Base-by-base conservation (phyloP, 495 filamentous ascomycete genomes). In the Podospora fimiseda region DNA sequence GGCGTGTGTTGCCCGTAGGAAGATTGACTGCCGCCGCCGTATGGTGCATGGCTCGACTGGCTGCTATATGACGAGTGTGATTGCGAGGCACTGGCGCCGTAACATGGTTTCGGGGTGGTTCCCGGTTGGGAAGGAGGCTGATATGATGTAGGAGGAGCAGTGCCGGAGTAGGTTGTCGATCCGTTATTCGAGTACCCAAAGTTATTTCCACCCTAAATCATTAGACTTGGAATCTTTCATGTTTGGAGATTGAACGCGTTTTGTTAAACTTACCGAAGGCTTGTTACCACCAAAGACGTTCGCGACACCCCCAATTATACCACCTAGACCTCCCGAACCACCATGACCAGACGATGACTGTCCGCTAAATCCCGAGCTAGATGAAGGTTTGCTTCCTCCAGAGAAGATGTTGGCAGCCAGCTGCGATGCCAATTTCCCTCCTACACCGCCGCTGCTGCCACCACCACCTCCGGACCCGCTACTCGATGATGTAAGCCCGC, bases 101-200 rank as follows among this genome's bases (percentile, higher is more conserved):
- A 20, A n/a, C 27, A 33, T 33, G 27, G 27, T 11, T 38, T 18
- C 11, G 57, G 33, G 11, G 60, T 14, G 2, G 57, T 48, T 0
- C 57, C 51, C 4, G 61, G 58, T 41, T 59, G 51, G 23, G 56
- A 59, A 13, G 64, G 51, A n/a, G 58, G 53, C 16, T 65, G 55
- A 43, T 62, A 64, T 30, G 56, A 60, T 24, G 43, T 42, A 5
- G 77, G 75, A 30, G 77, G 77, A 19, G 76, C 70, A 40, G 72
- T 69, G 24, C 70, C 76, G 58, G 54, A 70, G 54, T 81, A 81
- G 30, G 63, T 61, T 16, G 74, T 68, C 36, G 62, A 41, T 27
- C 71, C 72, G 3, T 59, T 45, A 52, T 78, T 76, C 20, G 78
- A 79, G 60, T 81, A 81, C 30, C 78, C 78, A 60, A 69, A 81